phyloP scores from a whole-genome alignment of 495 filamentous ascomycete genomes.

The Neurospora terricola region DNA sequence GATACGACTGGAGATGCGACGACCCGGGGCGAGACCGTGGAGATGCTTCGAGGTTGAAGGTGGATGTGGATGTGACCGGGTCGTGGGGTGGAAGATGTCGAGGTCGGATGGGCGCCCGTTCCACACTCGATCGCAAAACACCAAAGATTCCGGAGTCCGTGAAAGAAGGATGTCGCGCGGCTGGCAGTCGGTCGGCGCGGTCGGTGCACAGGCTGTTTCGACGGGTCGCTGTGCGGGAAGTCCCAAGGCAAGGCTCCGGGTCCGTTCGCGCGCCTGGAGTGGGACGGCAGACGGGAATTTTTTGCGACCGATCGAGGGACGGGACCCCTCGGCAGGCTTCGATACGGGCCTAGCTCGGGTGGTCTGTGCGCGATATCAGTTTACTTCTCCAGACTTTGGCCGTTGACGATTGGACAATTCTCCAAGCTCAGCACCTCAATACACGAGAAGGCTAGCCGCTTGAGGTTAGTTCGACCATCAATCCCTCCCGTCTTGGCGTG shows the following conservation, averaged over 20 bases:
- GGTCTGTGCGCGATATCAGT: neutral
- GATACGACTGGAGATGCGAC: neutral
- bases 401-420: neutral
- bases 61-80: neutral
- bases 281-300: neutral
- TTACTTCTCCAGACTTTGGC: neutral
- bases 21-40: neutral
- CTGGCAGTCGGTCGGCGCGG: neutral
- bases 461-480: neutral
- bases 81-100: neutral
- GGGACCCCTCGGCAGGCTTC: neutral
- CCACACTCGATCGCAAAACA: neutral
- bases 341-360: neutral
- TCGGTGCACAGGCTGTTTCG: neutral
- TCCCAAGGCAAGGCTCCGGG: neutral
- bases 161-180: neutral
- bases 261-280: neutral
- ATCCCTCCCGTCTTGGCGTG: neutral
- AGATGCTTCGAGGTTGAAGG: neutral
- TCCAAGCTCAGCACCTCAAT: neutral
- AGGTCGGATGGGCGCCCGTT: neutral
- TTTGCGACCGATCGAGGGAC: neutral
- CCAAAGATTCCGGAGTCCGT: neutral
- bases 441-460: neutral
- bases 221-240: neutral